Evolutionary conservation across 495 filamentous ascomycete genomes (phyloP), one percentile per base, ranked within the genome.

Genomic region (Talaromyces stipitatus): DNA sequence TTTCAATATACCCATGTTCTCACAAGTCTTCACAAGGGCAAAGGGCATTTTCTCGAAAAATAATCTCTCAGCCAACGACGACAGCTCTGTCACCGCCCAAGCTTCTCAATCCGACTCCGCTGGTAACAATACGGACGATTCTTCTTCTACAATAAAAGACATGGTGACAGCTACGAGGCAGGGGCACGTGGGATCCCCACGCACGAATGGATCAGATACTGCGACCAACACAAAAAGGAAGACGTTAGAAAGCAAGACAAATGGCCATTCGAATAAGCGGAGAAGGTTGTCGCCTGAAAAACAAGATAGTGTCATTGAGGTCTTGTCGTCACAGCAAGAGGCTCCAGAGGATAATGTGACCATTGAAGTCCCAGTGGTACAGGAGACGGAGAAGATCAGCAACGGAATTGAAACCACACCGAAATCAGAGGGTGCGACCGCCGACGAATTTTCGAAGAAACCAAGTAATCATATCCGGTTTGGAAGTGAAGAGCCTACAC

Each of bases 401-500:
- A 65, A 55, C 48, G 67, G 64, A 26, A 43, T 65, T n/a, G 61
- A 68, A 55, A 59, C 53, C 16, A 59, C 58, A 9, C 60, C 67
- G 29, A 60, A 64, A 30, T 48, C 27, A 12, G 56, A 55, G 33
- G 57, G 61, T 26, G 58, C 55, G 6, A 14, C 30, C 9, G 20
- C 51, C 5, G 24, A 53, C 26, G 57, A 55, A 24, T 53, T 32
- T 7, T 48, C 57, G 23, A 45, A 54, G 28, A 27, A 57, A 14
- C 9, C 27, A 7, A 38, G 27, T 10, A 52, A 28, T 23, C 75
- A 71, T 58, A 62, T 74, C 38, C 70, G 73, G 54, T 80, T 77
- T 33, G 72, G 61, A 26, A 78, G 72, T 58, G 73, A 80, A 62
- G 75, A 79, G 41, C 70, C 77, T 51, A 64, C 61, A 20, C 66